Evolutionary conservation across 257 asterid species (phyloP), one percentile per base, ranked within the genome.

Genomic region (Thymus quinquecostatus): DNA sequence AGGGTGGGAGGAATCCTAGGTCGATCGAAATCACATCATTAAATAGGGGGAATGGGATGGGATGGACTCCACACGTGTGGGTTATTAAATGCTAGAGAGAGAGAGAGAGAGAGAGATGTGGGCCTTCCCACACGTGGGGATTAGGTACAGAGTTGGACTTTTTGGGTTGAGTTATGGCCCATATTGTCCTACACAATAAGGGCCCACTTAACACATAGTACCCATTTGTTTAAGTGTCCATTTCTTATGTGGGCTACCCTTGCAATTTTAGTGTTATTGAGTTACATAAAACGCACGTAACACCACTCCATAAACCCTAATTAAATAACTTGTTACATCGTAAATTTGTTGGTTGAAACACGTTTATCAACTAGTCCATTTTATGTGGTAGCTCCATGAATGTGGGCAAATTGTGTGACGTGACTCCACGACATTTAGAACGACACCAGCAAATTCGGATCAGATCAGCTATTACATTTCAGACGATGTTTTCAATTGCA

Each of bases 121-220:
- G 88, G 85, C 81, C 94, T 68, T 7, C 7, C 84, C 89, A 81
- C 86, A 77, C 91, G 89, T 82, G 89, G 71, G 71, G 58, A 72
- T 32, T 76, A 51, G 71, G 69, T 54, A 70, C 60, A 27, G 40
- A 58, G 48, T 78, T 80, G 77, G 86, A 80, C 84, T 76, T 79
- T 47, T 78, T 58, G 50, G 43, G 69, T 68, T 63, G 8, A 34
- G 3, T 1, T 6, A 30, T 71, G 87, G 81, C 81, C 88, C 86
- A 74, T 55, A 41, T 48, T 14, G 41, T n/a, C 58, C 43, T 48
- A 61, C 54, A 30, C 10, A 10, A 7, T 27, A 32, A 5, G 65
- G 77, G 50, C 78, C 79, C 56, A 71, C 77, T 51, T 36, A 21
- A 32, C 69, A 61, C 43, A 28, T 4, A n/a, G n/a, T n/a, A 36